A percentile compares a stretch with the other conserved stretches of the same genome.
These are phyloP conservation scores for Rickenella mellea DNA, from an alignment of 768 basidiomycete genomes.

Conservation along the genomic window DNA sequence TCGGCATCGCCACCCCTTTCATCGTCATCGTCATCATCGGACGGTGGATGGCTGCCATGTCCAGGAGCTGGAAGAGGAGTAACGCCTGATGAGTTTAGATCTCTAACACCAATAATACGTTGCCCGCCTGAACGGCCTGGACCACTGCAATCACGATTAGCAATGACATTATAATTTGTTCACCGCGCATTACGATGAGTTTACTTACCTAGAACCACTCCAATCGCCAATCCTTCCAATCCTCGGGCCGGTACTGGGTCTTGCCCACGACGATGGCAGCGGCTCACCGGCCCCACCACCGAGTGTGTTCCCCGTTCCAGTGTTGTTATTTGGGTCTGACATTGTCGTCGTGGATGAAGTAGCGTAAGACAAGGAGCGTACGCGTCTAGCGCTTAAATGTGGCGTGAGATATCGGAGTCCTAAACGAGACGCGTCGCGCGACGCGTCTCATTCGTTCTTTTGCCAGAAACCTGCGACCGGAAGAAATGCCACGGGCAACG, in stretches of 20 bases:
- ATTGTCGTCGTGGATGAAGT: conserved; percentile 1
- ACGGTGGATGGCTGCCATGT: conserved; percentile 11
- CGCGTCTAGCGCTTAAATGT: background rate
- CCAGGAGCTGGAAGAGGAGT: conserved; percentile 8
- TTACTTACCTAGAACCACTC: conserved; percentile 20
- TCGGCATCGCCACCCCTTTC: conserved; percentile 41
- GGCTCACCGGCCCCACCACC: conserved; percentile 40
- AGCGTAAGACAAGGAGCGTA: background rate
- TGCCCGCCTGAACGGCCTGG: conserved; percentile 13
- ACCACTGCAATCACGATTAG: conserved; percentile 10
- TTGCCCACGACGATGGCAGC: conserved; percentile 37
- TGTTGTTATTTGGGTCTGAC: conserved; percentile 16
- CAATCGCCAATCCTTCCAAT: conserved; percentile 48
- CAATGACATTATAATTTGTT: conserved; percentile 4
- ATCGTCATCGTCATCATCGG: conserved; percentile 36
- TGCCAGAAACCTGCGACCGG: background rate
- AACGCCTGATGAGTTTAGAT: conserved; percentile 16
- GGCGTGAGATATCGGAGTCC: background rate
- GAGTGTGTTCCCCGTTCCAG: conserved; percentile 33
- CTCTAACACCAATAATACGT: conserved; percentile 27
- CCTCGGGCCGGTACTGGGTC: conserved; percentile 25
- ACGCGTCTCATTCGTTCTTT: background rate
- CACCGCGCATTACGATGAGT: conserved; percentile 7
- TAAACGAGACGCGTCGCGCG: background rate
- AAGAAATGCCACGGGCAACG: background rate